Percentiles rank a stretch among this genome's conserved stretches.
These are phyloP conservation scores for Puccinia coronata DNA, from an alignment of 1,284 basidiomycete genomes.

Conservation along the genomic window DNA sequence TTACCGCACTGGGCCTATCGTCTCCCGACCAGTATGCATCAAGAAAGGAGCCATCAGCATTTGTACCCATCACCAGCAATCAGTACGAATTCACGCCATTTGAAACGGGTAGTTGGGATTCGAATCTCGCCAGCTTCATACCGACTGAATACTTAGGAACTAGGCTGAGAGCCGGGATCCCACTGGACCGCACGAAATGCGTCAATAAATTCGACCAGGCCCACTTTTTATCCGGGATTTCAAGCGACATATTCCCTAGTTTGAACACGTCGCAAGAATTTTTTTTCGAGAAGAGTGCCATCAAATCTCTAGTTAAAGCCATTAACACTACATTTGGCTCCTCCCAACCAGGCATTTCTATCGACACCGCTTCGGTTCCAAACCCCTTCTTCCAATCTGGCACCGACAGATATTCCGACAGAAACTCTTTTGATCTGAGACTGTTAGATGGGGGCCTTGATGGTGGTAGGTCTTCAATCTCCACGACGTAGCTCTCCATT, in stretches of 20 bases:
- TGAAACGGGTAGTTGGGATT: constrained; percentile 43
- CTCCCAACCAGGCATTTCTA: constrained; percentile 23
- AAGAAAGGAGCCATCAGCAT: constrained; percentile 13
- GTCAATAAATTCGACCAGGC: constrained; percentile 43
- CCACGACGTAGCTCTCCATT: neutral
- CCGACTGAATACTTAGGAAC: constrained; percentile 45
- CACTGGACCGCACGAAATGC: constrained; percentile 17
- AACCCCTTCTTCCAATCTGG: constrained; percentile 45
- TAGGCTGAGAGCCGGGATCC: constrained; percentile 14
- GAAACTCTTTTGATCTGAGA: neutral
- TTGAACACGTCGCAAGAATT: constrained; percentile 13
- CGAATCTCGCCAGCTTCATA: constrained; percentile 40
- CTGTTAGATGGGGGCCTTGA: constrained; percentile 43
- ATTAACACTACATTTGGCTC: constrained; percentile 26
- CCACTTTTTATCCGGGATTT: constrained; percentile 34
- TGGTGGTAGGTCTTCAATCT: constrained; percentile 7
- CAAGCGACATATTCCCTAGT: constrained; percentile 37
- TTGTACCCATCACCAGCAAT: constrained; percentile 19
- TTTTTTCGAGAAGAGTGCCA: constrained; percentile 17
- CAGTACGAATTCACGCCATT: constrained; percentile 43
- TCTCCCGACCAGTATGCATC: neutral
- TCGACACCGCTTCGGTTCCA: constrained; percentile 46
- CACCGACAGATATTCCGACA: constrained; percentile 12
- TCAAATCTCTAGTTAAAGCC: constrained; percentile 3
- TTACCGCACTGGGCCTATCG: constrained; percentile 10